Evolutionary conservation across 2,329 filamentous ascomycete genomes (phyloP).

Genomic region (Fusarium nisikadoi): DNA sequence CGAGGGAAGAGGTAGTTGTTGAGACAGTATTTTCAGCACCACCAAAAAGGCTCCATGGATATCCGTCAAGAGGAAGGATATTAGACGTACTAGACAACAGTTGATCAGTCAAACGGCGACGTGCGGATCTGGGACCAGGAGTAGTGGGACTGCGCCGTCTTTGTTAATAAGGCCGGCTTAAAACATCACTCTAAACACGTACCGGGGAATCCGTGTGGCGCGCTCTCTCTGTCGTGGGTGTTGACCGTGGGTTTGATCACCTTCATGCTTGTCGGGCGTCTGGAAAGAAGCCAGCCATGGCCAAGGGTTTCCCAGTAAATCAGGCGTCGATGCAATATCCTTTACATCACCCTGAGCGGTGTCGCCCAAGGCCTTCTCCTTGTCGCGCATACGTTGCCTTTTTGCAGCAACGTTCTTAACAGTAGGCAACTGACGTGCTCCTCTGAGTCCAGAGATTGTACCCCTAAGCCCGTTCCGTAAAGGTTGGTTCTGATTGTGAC

Average conservation of each 20-base stretch:
- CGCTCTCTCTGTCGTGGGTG: conserved; percentile 1
- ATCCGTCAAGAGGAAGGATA: background rate
- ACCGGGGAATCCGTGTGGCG: conserved; percentile 24
- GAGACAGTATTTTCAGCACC: background rate
- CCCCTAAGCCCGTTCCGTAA: background rate
- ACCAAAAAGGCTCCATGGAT: conserved; percentile 1
- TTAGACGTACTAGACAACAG: conserved; percentile 6
- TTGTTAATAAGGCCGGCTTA: background rate
- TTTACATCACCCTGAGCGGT: background rate
- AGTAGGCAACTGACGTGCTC: conserved; percentile 7
- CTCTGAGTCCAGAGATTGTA: background rate
- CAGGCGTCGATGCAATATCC: background rate
- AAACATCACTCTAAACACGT: background rate
- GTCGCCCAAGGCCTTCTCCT: background rate
- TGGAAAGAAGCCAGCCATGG: conserved; percentile 17
- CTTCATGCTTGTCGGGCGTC: background rate
- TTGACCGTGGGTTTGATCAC: background rate
- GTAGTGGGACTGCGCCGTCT: conserved; percentile 9
- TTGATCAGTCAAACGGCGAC: conserved; percentile 6
- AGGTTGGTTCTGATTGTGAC: background rate
- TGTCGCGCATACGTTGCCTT: background rate
- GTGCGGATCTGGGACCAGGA: conserved; percentile 5
- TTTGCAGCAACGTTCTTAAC: conserved; percentile 8
- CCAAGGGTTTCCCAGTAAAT: conserved; percentile 9
- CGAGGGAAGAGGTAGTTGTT: background rate